Evolutionary conservation across 768 basidiomycete genomes (phyloP), one percentile per base, ranked within the genome.

Genomic region (Suillus paluster): DNA sequence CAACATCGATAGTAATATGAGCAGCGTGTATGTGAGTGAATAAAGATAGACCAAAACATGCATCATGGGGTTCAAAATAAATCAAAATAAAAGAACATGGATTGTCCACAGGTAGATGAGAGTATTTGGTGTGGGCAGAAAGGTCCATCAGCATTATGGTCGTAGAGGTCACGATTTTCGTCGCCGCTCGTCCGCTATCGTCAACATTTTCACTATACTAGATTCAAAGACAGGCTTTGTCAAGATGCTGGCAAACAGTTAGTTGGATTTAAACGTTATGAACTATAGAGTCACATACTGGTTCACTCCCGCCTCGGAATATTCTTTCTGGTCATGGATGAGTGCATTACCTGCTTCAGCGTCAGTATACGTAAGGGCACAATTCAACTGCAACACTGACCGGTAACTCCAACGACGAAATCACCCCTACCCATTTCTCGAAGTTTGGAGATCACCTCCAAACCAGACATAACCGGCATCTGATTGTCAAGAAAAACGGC

Each of bases 361-460:
- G 67, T 64, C 10, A 73, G 65, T 21, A 56, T 36, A 38, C n/a
- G 34, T 49, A 11, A 5, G 1, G 42, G n/a, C 19, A 17, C 19
- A 30, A 30, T 38, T 27, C 5, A 60, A 4, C 25, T 27, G 25
- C 1, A 41, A 34, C 21, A 57, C 80, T 66, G 45, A 86, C 87
- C 91, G 57, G 90, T 92, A 45, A 92, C 88, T 38, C 90, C 91
- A 19, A 94, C 89, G n/a, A 95, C 85, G 68, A 94, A 90, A 68
- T 94, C 92, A 21, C 71, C 77, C 63, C 92, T 80, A 9, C 87
- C 88, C 70, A 87, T 71, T 61, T 82, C 80, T 62, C 93, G 79
- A 42, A 95, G 76, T 71, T 84, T 87, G 59, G 81, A 72, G 12
- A 93, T 86, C 21, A 84, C 83, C 61, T 87, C 84, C 49, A 92